phyloP scores from a whole-genome alignment of 2,329 filamentous ascomycete genomes.

The Apiospora saccharicola region DNA sequence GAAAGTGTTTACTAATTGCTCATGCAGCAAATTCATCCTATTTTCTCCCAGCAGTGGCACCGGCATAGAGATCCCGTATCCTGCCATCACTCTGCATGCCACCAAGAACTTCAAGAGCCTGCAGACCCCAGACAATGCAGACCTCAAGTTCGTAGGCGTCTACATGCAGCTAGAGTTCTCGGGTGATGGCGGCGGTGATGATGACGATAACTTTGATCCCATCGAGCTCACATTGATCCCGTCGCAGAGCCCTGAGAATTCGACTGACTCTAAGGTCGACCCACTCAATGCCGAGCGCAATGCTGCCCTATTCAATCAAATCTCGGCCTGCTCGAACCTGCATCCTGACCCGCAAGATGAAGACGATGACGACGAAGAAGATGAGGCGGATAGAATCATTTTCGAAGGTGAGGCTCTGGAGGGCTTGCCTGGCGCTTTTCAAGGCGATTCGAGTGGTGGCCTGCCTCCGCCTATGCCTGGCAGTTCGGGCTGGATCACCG shows the following conservation, averaged over 20 bases:
- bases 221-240: constrained; percentile 75
- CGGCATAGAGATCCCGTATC: constrained; percentile 77
- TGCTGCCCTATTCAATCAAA: constrained; percentile 69
- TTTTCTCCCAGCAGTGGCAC: constrained; percentile 65
- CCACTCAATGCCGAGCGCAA: constrained; percentile 42
- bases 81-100: constrained; percentile 77
- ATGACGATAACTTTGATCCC: constrained; percentile 69
- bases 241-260: constrained; percentile 39
- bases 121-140: constrained; percentile 46
- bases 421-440: constrained; percentile 63
- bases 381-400: constrained; percentile 59
- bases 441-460: constrained; percentile 55
- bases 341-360: constrained; percentile 73
- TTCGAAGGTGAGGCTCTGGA: constrained; percentile 66
- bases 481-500: constrained; percentile 86
- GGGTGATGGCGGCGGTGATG: constrained; percentile 61
- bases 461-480: constrained; percentile 75
- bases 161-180: constrained; percentile 75
- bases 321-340: constrained; percentile 77
- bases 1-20: constrained; percentile 31
- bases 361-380: constrained; percentile 62
- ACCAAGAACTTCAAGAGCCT: constrained; percentile 64
- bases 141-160: constrained; percentile 56
- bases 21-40: constrained; percentile 63
- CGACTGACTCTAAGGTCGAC: constrained; percentile 38